Conservation (phyloP, 1,284 basidiomycete genomes). For the Boletus albobrunnescens region DNA sequence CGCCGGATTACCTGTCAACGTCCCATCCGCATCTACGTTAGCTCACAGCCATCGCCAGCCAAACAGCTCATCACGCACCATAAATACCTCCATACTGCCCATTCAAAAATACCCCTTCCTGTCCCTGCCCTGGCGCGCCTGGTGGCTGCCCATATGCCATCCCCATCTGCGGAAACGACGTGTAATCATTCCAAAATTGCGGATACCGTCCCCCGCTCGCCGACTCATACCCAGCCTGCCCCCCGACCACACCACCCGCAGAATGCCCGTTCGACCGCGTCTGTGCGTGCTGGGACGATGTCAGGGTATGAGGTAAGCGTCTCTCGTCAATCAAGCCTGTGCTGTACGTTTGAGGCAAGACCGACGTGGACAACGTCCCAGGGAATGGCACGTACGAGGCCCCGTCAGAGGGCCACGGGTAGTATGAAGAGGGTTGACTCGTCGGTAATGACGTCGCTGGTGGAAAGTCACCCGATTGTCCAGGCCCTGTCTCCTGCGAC, state of each 20-base stretch:
- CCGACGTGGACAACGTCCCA: constrained; percentile 55
- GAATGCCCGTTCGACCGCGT: constrained; percentile 17
- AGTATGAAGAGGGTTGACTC: constrained; percentile 35
- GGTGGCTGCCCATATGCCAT: constrained; percentile 36
- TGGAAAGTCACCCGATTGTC: constrained; percentile 14
- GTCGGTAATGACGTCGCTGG: constrained; percentile 9
- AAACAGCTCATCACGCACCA: constrained; percentile 18
- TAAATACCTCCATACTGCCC: constrained; percentile 26
- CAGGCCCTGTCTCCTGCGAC: constrained; percentile 26
- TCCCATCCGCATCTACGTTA: constrained; percentile 3
- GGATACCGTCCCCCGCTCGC: constrained; percentile 39
- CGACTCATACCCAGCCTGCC: constrained; percentile 19
- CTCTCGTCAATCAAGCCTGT: constrained; percentile 57
- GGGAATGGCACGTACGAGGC: constrained; percentile 37
- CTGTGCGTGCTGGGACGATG: constrained; percentile 22
- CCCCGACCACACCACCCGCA: constrained; percentile 3
- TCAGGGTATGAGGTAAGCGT: constrained; percentile 10
- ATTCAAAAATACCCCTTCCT: constrained; percentile 24
- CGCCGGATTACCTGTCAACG: constrained; percentile 14
- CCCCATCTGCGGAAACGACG: constrained; percentile 53
- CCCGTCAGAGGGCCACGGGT: constrained; percentile 48
- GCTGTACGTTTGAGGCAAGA: constrained; percentile 66
- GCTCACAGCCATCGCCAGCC: not conserved
- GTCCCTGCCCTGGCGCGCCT: constrained; percentile 15
- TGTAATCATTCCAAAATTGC: constrained; percentile 62